phyloP scores from a whole-genome alignment of 1,139 yeast species.

The Magnusiomyces ingens region DNA sequence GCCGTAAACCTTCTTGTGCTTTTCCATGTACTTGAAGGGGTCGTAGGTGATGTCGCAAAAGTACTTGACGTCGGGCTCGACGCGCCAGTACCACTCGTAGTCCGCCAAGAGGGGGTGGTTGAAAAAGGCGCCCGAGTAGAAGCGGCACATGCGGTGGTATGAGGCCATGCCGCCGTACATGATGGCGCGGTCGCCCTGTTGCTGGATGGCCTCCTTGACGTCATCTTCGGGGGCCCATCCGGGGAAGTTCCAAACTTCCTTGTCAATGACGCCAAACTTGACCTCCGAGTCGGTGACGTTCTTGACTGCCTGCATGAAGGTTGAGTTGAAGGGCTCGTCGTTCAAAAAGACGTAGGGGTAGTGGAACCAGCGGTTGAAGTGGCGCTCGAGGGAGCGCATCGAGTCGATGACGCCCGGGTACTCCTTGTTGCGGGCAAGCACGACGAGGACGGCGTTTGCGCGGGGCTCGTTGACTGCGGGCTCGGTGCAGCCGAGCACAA shows the following conservation, averaged over 20 bases:
- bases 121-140: slow-evolving; percentile 72
- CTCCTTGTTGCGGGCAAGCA: slow-evolving; percentile 72
- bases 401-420: slow-evolving; percentile 60
- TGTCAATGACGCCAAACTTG: slow-evolving; percentile 54
- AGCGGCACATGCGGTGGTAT: slow-evolving; percentile 66
- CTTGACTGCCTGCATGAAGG: slow-evolving; percentile 48
- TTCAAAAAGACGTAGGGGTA: slow-evolving; percentile 88
- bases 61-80: slow-evolving; percentile 85
- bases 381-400: slow-evolving; percentile 68
- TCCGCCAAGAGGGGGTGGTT: slow-evolving; percentile 56
- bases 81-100: slow-evolving; percentile 89
- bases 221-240: slow-evolving; percentile 32
- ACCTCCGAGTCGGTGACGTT: slow-evolving; percentile 51
- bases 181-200: slow-evolving; percentile 74
- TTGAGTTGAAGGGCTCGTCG: slow-evolving; percentile 62
- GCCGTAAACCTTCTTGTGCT: slow-evolving; percentile 65
- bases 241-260: slow-evolving; percentile 54
- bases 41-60: slow-evolving; percentile 88
- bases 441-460: slow-evolving; percentile 79
- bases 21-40: slow-evolving; percentile 77
- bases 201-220: slow-evolving; percentile 49
- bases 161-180: slow-evolving; percentile 75
- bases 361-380: slow-evolving; percentile 83
- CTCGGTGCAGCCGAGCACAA: slow-evolving; percentile 32
- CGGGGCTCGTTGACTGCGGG: slow-evolving; percentile 32